Evolutionary conservation across 495 filamentous ascomycete genomes (phyloP).

Genomic region (Talaromyces liani): DNA sequence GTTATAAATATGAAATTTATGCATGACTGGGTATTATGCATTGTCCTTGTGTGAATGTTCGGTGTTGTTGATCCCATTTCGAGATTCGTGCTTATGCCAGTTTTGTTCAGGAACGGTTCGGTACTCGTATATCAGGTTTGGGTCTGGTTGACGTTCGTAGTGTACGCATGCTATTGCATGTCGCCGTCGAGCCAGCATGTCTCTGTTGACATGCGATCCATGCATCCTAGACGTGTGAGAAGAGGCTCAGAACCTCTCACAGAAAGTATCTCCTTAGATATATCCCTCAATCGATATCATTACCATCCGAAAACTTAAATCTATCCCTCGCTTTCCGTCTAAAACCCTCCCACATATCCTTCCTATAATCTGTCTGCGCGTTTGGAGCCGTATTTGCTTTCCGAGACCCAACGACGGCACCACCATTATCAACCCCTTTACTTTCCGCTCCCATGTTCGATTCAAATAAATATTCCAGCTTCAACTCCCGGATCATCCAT

Average conservation of each 20-base stretch:
- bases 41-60: background rate
- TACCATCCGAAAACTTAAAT: background rate
- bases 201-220: background rate
- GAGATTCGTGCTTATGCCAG: background rate
- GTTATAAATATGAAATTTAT: background rate
- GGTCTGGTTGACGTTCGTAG: background rate
- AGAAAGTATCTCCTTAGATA: background rate
- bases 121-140: background rate
- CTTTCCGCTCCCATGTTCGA: background rate
- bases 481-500: conserved; percentile 6
- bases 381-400: background rate
- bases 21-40: background rate
- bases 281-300: background rate
- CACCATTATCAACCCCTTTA: background rate
- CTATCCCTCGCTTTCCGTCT: background rate
- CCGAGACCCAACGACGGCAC: background rate
- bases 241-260: background rate
- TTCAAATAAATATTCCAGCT: background rate
- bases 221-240: background rate
- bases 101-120: background rate
- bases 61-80: background rate
- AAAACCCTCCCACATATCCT: background rate
- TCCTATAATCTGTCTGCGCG: background rate
- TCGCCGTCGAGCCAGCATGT: background rate
- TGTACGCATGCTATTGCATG: background rate